Conservation (phyloP, 2,329 filamentous ascomycete genomes). For the Aspergillus sojae region DNA sequence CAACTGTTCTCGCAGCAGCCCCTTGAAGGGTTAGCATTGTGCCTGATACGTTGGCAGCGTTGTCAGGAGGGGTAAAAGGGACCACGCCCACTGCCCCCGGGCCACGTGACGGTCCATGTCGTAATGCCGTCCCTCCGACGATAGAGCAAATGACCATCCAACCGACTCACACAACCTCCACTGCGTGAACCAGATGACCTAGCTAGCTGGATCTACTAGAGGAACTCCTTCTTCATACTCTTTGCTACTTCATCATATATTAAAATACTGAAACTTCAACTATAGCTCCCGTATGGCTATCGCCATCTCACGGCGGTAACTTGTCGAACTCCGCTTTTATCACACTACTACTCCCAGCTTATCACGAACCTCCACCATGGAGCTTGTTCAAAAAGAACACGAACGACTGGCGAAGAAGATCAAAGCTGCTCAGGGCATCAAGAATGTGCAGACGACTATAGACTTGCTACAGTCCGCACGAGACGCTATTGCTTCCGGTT, state of each 20-base stretch:
- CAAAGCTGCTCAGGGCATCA: slow-evolving; percentile 70
- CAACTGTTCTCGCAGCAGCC: background rate
- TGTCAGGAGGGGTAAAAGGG: slow-evolving; percentile 12
- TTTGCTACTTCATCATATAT: background rate
- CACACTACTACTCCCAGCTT: background rate
- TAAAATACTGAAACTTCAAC: background rate
- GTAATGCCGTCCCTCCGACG: slow-evolving; percentile 11
- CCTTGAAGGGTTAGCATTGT: background rate
- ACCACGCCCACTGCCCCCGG: background rate
- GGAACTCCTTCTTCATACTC: background rate
- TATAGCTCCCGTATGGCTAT: slow-evolving; percentile 27
- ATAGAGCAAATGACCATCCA: background rate
- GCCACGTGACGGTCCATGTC: slow-evolving; percentile 17
- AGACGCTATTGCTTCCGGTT: slow-evolving; percentile 72
- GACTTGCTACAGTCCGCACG: slow-evolving; percentile 73
- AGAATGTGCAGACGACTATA: slow-evolving; percentile 82
- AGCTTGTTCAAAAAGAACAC: slow-evolving; percentile 72
- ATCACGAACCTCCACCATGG: slow-evolving; percentile 50
- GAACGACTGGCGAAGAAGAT: slow-evolving; percentile 70
- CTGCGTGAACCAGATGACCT: background rate
- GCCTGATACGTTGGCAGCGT: background rate
- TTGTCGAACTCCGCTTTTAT: slow-evolving; percentile 30
- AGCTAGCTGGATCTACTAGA: background rate
- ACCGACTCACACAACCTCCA: background rate
- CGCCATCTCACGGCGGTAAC: slow-evolving; percentile 29